Base-by-base conservation (phyloP, 2,329 filamentous ascomycete genomes). In the Colletotrichum phormii region DNA sequence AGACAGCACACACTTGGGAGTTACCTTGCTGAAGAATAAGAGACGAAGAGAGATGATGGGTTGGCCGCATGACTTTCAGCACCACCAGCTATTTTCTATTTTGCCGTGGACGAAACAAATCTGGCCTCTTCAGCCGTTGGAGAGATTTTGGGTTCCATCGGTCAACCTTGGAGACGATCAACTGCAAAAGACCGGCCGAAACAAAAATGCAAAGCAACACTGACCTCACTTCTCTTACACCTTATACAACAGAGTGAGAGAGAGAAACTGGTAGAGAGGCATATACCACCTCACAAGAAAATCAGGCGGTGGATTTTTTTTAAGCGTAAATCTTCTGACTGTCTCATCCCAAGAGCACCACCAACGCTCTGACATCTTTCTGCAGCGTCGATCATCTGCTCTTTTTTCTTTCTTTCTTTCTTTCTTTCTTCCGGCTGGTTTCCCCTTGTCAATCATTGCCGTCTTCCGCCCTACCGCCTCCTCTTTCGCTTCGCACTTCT, bases 281-380 rank as follows among this genome's bases (percentile, higher is more conserved):
- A 37, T 22, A 60, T 42, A 5, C 35, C 58, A 18, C 33, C 22
- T 24, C 18, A 42, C 13, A 29, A n/a, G 35, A 64, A 29, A n/a
- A 18, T n/a, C 42, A 46, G 49, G 37, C 62, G 37, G 22, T n/a
- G 46, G 8, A 5, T 18, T 64, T 42, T 26, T 71, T 71, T 72
- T 72, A 72, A 72, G 69, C 69, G 69, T 72, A 72, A 72, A 72
- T 69, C n/a, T 22, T 60, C 15, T 42, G 42, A 18, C 58, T 64
- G 65, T 69, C 69, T 64, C 65, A 64, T 64, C 69, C 64, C 69
- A 59, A 53, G 58, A 51, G 51, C 11, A 54, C 51, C n/a, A 15
- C n/a, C 22, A 29, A 18, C 42, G 37, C 64, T 64, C 53, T 68
- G 51, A 64, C 69, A 69, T 33, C 29, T 26, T 54, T 72, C 69